Evolutionary conservation across 208 protist genomes (phyloP), one percentile per base, ranked within the genome.

Genomic region (Leishmania arabica): DNA sequence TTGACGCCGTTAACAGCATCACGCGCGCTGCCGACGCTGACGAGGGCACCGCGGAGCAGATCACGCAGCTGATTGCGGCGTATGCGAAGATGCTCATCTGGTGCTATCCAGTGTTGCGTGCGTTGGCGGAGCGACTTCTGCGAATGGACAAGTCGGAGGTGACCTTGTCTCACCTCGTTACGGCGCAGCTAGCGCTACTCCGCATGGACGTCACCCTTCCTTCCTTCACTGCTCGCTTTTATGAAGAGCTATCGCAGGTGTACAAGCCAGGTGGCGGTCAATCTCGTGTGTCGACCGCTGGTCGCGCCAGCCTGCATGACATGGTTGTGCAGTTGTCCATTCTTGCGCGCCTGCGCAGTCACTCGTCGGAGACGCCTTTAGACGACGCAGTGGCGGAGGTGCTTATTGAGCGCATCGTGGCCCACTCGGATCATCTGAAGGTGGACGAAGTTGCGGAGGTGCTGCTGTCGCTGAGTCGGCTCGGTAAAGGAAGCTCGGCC

Each of bases 71-170:
- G 42, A 71, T 97, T 34, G 90, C 91, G 7, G 83, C 93, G 24
- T 97, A 92, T 49, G 85, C 92, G 24, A 92, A 92, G 78, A 91
- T 93, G 92, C 79, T 97, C 11, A 86, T 97, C 9, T 95, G 91
- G 92, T 88, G 94, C 68, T 97, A 94, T 64, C 84, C 77, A 17
- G 85, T 95, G 3, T 73, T 93, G 49, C 89, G 91, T 75, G 85
- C 88, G 8, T 75, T 96, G 74, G 84, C 91, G 34, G 88, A 94
- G 60, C 87, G 89, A 27, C 72, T 88, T 0, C 72, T 65, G 17
- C 69, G 75, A 34, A 71, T 84, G 4, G 19, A n/a, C 11, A 70
- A 60, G 34, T 79, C 74, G 19, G 81, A 86, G n/a, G 77, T 92
- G 47, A 79, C 87, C 1, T 78, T 95, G 15, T 64, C 64, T 42